These are phyloP conservation scores for Elaphomyces granulatus DNA, from an alignment of 495 filamentous ascomycete species.

Conservation along the genomic window DNA sequence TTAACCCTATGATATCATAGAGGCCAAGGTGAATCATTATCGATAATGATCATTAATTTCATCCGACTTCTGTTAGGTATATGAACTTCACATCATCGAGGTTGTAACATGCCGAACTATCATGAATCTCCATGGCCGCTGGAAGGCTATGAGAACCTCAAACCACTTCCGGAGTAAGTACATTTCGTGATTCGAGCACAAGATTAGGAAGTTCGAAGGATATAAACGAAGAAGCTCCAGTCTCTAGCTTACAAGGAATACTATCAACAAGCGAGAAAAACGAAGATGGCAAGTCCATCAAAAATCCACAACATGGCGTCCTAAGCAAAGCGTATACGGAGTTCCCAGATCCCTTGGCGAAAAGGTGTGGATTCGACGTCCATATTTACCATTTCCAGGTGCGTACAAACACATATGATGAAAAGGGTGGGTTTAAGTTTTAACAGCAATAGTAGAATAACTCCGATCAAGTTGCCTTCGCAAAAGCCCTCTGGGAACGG, in stretches of 20 bases:
- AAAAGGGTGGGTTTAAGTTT: too few species aligned
- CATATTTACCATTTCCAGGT: conserved; percentile 67
- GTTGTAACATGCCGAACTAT: too few species aligned
- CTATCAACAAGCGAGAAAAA: conserved; percentile 21
- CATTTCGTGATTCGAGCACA: conserved; percentile 1
- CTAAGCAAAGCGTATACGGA: conserved; percentile 49
- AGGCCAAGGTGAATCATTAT: too few species aligned
- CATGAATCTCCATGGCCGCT: conserved; percentile 52
- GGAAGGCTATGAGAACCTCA: conserved; percentile 46
- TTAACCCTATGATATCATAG: too few species aligned
- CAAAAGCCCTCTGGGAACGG: conserved; percentile 57
- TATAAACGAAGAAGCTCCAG: too few species aligned
- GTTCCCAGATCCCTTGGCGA: conserved; percentile 47
- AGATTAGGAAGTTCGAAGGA: too few species aligned
- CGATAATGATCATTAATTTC: too few species aligned
- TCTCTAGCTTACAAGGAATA: too few species aligned
- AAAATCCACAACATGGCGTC: conserved; percentile 41
- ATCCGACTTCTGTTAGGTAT: too few species aligned
- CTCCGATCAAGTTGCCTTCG: conserved; percentile 46
- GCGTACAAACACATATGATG: too few species aligned
- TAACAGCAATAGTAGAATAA: conserved; percentile 46
- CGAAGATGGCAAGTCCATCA: conserved; percentile 53
- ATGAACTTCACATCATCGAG: too few species aligned
- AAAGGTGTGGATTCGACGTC: conserved; percentile 52
- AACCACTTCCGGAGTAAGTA: conserved; percentile 47